phyloP scores from a whole-genome alignment of 148 eudicot species.

The Tetragonia tetragonoides region DNA sequence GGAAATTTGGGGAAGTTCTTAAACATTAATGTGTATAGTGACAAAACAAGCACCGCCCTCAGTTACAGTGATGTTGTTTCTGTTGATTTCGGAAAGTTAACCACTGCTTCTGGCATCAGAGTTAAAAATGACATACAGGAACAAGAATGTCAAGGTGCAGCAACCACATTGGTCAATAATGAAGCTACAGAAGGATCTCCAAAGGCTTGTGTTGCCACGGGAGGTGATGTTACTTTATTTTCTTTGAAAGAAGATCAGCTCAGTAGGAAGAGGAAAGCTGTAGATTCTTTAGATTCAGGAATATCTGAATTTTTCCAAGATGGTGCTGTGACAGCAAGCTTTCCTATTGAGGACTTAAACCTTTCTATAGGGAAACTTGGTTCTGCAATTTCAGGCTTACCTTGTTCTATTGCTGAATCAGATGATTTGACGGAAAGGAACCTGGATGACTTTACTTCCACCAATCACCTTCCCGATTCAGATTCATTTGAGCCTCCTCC shows the following conservation, averaged over 20 bases:
- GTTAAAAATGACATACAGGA: slow-evolving; percentile 25
- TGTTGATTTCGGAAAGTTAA: slow-evolving; percentile 16
- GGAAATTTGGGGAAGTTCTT: slow-evolving; percentile 15
- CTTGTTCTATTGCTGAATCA: slow-evolving; percentile 5
- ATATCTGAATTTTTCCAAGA: slow-evolving; percentile 12
- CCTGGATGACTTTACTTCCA: slow-evolving; percentile 18
- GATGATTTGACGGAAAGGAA: slow-evolving; percentile 16
- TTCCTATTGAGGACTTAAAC: slow-evolving; percentile 22
- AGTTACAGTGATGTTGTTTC: slow-evolving; percentile 19
- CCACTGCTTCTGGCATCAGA: slow-evolving; percentile 13
- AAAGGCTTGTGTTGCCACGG: slow-evolving; percentile 13
- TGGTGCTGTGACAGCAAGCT: slow-evolving; percentile 17
- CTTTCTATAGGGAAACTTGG: slow-evolving; percentile 23
- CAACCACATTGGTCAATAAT: slow-evolving; percentile 19
- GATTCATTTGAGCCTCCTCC: slow-evolving; percentile 26
- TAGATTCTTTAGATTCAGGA: slow-evolving; percentile 22
- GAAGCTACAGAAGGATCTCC: slow-evolving; percentile 24
- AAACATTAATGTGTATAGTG: slow-evolving; percentile 17
- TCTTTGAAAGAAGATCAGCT: slow-evolving; percentile 23
- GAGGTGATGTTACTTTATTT: slow-evolving; percentile 18
- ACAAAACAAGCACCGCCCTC: slow-evolving; percentile 16
- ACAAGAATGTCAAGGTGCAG: slow-evolving; percentile 25
- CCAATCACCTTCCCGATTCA: slow-evolving; percentile 15
- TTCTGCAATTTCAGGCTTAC: slow-evolving; percentile 23
- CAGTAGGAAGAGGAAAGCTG: slow-evolving; percentile 41